Evolutionary conservation across 2,329 filamentous ascomycete species (phyloP).

Genomic region (Stachybotrys echinatus): DNA sequence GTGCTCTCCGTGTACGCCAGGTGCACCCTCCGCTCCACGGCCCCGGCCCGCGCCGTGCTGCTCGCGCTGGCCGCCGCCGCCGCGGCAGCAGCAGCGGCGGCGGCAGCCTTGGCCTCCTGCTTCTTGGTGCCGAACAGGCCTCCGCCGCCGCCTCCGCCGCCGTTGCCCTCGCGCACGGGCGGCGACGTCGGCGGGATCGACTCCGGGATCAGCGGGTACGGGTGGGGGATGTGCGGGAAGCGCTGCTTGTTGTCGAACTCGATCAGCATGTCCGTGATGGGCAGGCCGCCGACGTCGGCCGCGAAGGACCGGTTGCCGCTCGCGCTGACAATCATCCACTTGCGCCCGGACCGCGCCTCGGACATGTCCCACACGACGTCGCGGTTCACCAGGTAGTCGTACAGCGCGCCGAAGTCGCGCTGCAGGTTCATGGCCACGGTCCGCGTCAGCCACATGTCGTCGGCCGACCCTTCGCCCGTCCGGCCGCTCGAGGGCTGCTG

Average conservation of each 20-base stretch:
- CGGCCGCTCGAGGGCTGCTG: not conserved
- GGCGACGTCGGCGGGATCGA: slow-evolving; percentile 29
- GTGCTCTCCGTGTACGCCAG: slow-evolving; percentile 56
- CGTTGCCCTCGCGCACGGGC: not conserved
- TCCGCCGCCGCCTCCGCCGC: slow-evolving; percentile 1
- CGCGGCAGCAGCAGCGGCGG: slow-evolving; percentile 16
- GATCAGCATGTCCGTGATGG: slow-evolving; percentile 61
- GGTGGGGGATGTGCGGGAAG: slow-evolving; percentile 62
- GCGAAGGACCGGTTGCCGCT: slow-evolving; percentile 40
- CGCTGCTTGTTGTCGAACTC: slow-evolving; percentile 58
- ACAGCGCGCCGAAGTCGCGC: slow-evolving; percentile 61
- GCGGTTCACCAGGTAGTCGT: slow-evolving; percentile 65
- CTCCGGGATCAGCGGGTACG: slow-evolving; percentile 60
- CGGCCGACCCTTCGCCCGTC: slow-evolving; percentile 18
- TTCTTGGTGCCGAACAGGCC: slow-evolving; percentile 24
- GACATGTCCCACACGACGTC: slow-evolving; percentile 61
- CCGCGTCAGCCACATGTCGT: slow-evolving; percentile 57
- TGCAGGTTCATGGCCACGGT: slow-evolving; percentile 53
- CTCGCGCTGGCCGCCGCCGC: slow-evolving; percentile 14
- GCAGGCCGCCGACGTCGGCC: slow-evolving; percentile 47
- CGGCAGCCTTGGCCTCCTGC: slow-evolving; percentile 15
- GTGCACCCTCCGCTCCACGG: slow-evolving; percentile 44
- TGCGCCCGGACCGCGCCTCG: slow-evolving; percentile 55
- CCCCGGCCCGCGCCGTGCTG: slow-evolving; percentile 7
- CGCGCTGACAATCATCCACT: slow-evolving; percentile 57